Conservation (phyloP, 1,284 basidiomycete species). For the Kwoniella shivajii region DNA sequence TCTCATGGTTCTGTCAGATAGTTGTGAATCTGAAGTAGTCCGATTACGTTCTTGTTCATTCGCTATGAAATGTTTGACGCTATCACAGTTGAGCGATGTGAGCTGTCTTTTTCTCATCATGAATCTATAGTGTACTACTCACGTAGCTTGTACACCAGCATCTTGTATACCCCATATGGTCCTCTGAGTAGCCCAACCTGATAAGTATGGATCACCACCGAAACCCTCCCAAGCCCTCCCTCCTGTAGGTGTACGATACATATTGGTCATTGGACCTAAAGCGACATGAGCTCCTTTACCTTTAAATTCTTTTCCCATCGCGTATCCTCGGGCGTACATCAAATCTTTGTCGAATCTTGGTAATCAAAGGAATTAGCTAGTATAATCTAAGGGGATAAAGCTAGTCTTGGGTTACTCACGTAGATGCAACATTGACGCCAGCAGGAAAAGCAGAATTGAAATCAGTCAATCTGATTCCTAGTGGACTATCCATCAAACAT, state of each 20-base stretch:
- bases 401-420: slow-evolving; percentile 54
- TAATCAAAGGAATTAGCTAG: background rate
- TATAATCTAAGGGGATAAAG: slow-evolving; percentile 4
- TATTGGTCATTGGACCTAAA: slow-evolving; percentile 59
- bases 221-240: slow-evolving; percentile 88
- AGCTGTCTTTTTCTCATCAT: too few relatives aligned
- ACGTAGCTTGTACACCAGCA: slow-evolving; percentile 64
- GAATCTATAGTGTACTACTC: too few relatives aligned
- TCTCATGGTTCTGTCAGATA: slow-evolving; percentile 71
- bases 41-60: slow-evolving; percentile 53
- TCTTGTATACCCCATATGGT: slow-evolving; percentile 74
- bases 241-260: slow-evolving; percentile 64
- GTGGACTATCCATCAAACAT: slow-evolving; percentile 62
- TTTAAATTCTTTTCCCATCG: slow-evolving; percentile 75
- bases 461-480: slow-evolving; percentile 67
- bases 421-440: slow-evolving; percentile 71
- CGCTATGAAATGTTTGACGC: slow-evolving; percentile 68
- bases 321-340: slow-evolving; percentile 70
- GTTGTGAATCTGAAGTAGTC: slow-evolving; percentile 63
- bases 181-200: slow-evolving; percentile 68
- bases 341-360: slow-evolving; percentile 68
- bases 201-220: slow-evolving; percentile 66
- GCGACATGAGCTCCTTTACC: slow-evolving; percentile 77
- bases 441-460: slow-evolving; percentile 69
- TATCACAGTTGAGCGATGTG: slow-evolving; percentile 2